These are phyloP conservation scores for Dothideomycetes sp. DNA, from an alignment of 2,329 filamentous ascomycete species.

Conservation along the genomic window DNA sequence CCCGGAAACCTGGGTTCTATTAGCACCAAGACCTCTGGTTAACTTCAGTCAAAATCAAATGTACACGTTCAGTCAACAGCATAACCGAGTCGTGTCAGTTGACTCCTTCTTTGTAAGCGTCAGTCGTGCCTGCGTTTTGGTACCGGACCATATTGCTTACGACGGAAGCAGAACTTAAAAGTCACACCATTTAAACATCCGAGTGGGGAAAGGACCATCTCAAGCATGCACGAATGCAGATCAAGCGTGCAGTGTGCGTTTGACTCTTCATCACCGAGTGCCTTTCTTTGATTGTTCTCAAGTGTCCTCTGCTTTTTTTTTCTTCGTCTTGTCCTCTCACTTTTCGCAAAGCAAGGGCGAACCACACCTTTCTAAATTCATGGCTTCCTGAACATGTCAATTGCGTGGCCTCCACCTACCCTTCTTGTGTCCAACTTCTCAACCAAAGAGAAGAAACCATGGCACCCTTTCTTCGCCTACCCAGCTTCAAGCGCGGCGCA, in stretches of 20 bases:
- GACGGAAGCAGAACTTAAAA: too few relatives aligned
- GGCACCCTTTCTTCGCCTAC: slow-evolving; percentile 10
- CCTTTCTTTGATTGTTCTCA: not conserved
- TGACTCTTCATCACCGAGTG: not conserved
- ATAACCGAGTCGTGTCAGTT: too few relatives aligned
- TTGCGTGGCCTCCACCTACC: slow-evolving; percentile 10
- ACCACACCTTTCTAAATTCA: slow-evolving; percentile 1
- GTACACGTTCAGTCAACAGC: too few relatives aligned
- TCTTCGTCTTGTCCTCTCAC: not conserved
- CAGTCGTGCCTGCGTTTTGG: too few relatives aligned
- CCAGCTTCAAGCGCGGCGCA: slow-evolving; percentile 9
- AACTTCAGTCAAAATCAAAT: too few relatives aligned
- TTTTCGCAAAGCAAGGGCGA: slow-evolving; percentile 9
- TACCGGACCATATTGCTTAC: too few relatives aligned
- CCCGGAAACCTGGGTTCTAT: slow-evolving; percentile 8
- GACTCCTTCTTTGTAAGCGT: too few relatives aligned
- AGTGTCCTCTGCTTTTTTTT: not conserved
- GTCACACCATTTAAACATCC: too few relatives aligned
- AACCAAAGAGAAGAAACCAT: slow-evolving; percentile 7
- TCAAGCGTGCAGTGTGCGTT: too few relatives aligned
- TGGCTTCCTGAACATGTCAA: slow-evolving; percentile 8
- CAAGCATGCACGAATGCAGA: too few relatives aligned
- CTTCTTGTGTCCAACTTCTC: too few relatives aligned
- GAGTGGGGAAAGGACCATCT: too few relatives aligned
- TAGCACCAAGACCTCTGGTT: not conserved